Conservation (phyloP, 1,284 basidiomycete species). For the Trichosporon sp. region DNA sequence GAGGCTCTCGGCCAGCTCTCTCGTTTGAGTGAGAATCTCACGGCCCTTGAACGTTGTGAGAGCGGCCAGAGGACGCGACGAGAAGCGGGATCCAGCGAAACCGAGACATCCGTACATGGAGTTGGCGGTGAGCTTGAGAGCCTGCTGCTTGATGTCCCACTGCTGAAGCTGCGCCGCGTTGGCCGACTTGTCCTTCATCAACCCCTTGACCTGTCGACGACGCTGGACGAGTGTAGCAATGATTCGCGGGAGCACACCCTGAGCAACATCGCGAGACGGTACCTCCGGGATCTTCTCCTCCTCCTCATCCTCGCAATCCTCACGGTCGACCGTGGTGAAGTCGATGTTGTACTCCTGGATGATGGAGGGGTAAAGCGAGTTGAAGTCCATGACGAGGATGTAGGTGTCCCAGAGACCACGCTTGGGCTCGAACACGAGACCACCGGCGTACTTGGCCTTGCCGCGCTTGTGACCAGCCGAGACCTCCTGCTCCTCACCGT, state of each 20-base stretch:
- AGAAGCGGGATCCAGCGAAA: constrained; percentile 95
- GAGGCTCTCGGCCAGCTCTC: constrained; percentile 84
- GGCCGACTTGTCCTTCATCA: constrained; percentile 87
- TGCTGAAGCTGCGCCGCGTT: constrained; percentile 73
- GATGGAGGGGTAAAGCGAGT: constrained; percentile 97
- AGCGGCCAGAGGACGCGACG: constrained; percentile 91
- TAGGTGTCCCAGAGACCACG: constrained; percentile 94
- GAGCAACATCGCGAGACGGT: constrained; percentile 63
- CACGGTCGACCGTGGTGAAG: constrained; percentile 89
- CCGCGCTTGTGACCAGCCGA: constrained; percentile 59
- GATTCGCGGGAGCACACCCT: constrained; percentile 88
- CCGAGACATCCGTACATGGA: constrained; percentile 99
- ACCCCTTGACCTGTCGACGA: constrained; percentile 80
- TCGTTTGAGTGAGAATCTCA: constrained; percentile 90
- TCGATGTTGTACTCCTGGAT: constrained; percentile 99
- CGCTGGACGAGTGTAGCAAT: constrained; percentile 91
- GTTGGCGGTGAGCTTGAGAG: constrained; percentile 96
- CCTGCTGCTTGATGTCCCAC: constrained; percentile 96
- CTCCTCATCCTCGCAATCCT: constrained; percentile 55
- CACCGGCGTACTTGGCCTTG: constrained; percentile 96
- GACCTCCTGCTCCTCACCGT: constrained; percentile 58
- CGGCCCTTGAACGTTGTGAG: constrained; percentile 97
- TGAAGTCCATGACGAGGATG: constrained; percentile 99
- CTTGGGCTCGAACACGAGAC: constrained; percentile 96
- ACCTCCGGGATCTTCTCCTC: constrained; percentile 86